Conservation (phyloP, 1,284 basidiomycete genomes). For the Cutaneotrichosporon sp. region DNA sequence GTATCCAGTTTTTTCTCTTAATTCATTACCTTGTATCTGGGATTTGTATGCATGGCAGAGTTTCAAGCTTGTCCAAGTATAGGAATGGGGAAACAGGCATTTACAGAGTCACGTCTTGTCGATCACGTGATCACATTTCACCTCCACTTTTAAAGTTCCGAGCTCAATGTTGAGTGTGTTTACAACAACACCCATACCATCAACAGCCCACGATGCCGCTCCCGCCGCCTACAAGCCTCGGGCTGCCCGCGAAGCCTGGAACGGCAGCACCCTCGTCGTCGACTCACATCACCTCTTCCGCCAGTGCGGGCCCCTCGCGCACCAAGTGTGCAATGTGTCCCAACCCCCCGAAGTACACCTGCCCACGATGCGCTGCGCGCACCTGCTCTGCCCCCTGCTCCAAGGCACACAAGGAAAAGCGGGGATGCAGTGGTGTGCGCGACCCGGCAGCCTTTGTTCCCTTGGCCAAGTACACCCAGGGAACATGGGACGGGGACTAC, state of each 20-base stretch:
- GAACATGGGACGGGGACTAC: conserved; percentile 78
- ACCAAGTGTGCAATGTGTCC: conserved; percentile 25
- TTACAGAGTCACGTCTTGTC: no score
- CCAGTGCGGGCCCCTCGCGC: background rate
- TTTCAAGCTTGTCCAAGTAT: no score
- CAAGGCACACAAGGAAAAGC: conserved; percentile 60
- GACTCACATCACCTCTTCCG: background rate
- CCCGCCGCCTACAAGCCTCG: background rate
- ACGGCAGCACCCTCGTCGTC: background rate
- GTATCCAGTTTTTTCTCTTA: no score
- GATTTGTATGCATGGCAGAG: no score
- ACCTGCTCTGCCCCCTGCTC: conserved; percentile 73
- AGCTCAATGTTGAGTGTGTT: background rate
- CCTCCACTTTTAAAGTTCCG: background rate
- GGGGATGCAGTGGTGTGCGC: conserved; percentile 66
- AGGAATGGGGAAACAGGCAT: no score
- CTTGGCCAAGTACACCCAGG: conserved; percentile 73
- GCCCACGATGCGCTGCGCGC: conserved; percentile 64
- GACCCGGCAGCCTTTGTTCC: conserved; percentile 68
- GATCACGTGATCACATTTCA: background rate
- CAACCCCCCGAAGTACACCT: conserved; percentile 64
- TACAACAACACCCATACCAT: background rate
- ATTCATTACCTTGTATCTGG: no score
- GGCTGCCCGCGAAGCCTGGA: conserved; percentile 1
- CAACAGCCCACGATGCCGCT: background rate